Conservation (phyloP, 768 basidiomycete species). For the Panellus pusillus region DNA sequence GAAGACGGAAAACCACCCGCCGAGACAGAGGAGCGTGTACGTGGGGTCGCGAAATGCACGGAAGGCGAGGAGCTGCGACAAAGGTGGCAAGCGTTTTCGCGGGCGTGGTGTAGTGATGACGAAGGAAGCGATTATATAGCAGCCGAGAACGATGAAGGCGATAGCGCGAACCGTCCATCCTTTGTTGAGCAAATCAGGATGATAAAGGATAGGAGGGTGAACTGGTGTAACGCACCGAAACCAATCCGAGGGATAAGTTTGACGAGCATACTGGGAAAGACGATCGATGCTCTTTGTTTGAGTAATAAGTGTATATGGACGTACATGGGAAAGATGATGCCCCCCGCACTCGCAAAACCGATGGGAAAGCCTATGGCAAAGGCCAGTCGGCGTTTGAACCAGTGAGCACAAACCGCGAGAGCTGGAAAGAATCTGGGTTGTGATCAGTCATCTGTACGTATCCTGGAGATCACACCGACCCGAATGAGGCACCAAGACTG, state of each 20-base stretch:
- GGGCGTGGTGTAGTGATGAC: constrained; percentile 27
- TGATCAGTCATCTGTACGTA: neutral
- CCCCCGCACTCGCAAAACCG: constrained; percentile 32
- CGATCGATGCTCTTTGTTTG: neutral
- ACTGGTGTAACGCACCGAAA: constrained; percentile 19
- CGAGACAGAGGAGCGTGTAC: constrained; percentile 23
- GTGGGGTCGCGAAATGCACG: constrained; percentile 24
- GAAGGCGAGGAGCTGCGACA: constrained; percentile 24
- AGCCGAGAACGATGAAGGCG: constrained; percentile 25
- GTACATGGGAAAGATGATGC: constrained; percentile 30
- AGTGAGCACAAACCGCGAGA: constrained; percentile 34
- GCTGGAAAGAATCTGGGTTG: constrained; percentile 32
- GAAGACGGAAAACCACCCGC: constrained; percentile 25
- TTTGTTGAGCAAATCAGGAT: constrained; percentile 1
- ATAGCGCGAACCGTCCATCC: constrained; percentile 31
- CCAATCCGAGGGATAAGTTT: constrained; percentile 22
- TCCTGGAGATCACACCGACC: constrained; percentile 7
- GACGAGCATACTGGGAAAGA: constrained; percentile 29
- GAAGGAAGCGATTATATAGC: constrained; percentile 22
- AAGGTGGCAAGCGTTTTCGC: constrained; percentile 22
- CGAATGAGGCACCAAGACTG: constrained; percentile 22
- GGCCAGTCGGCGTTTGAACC: constrained; percentile 31
- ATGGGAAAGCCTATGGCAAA: constrained; percentile 36
- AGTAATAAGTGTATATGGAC: no score
- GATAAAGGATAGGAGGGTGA: neutral